Percentiles rank a stretch among this genome's conserved stretches.
These are phyloP conservation scores for Annona cherimola DNA, from an alignment of 164 flowering plant species.

Conservation along the genomic window DNA sequence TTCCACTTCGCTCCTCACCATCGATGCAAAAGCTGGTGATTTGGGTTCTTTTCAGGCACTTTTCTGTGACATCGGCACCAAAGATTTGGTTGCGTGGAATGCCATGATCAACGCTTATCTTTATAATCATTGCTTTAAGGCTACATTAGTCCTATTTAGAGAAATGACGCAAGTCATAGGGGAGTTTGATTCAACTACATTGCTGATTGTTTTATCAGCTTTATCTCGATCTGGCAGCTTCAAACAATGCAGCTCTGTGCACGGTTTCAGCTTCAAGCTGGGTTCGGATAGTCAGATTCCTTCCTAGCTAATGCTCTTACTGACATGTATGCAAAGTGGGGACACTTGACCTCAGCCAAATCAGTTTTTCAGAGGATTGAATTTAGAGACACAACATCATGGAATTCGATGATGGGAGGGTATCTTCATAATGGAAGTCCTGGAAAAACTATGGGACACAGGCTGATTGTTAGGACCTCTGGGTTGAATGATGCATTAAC, in stretches of 20 bases:
- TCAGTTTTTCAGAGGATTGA: slow-evolving; percentile 26
- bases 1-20: slow-evolving; percentile 20
- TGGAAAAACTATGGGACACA: slow-evolving; percentile 17
- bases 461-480: slow-evolving; percentile 13
- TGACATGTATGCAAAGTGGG: slow-evolving; percentile 62
- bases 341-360: slow-evolving; percentile 36
- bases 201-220: slow-evolving; percentile 26
- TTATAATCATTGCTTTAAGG: slow-evolving; percentile 14
- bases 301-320: slow-evolving; percentile 44
- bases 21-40: slow-evolving; percentile 28
- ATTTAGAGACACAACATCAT: slow-evolving; percentile 26
- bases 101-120: slow-evolving; percentile 35
- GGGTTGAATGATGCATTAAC: no score
- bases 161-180: slow-evolving; percentile 22
- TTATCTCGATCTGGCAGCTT: slow-evolving; percentile 15
- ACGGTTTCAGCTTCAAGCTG: slow-evolving; percentile 28
- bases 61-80: slow-evolving; percentile 24
- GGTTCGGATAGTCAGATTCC: slow-evolving; percentile 22
- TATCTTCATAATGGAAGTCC: slow-evolving; percentile 25
- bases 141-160: slow-evolving; percentile 21
- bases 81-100: slow-evolving; percentile 38
- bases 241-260: slow-evolving; percentile 21
- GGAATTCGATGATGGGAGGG: slow-evolving; percentile 40
- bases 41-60: slow-evolving; percentile 24
- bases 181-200: slow-evolving; percentile 34